Conservation (phyloP, 495 filamentous ascomycete species). For the Pseudoneurospora amorphoporcata region DNA sequence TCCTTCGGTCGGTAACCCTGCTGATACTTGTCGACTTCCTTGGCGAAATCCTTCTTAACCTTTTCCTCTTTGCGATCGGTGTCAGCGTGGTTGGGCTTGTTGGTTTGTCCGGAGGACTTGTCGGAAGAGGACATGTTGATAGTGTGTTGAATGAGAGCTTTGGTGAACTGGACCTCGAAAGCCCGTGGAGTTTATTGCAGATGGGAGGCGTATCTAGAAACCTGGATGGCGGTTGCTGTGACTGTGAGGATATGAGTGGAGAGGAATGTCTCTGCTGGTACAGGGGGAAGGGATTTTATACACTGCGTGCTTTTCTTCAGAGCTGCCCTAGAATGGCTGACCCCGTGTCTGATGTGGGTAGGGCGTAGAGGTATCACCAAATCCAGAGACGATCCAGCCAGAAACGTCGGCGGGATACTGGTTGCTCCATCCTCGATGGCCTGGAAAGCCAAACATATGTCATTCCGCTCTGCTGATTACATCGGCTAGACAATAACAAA, state of each 20-base stretch:
- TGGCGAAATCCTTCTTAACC: not conserved
- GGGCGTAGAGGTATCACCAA: not conserved
- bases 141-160: too few species aligned
- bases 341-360: not conserved
- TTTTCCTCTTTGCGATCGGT: not conserved
- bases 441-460: not conserved
- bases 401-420: not conserved
- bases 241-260: not conserved
- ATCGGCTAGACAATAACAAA: too few species aligned
- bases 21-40: not conserved
- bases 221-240: not conserved
- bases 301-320: not conserved
- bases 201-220: not conserved
- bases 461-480: not conserved
- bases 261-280: not conserved
- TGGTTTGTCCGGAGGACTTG: slow-evolving; percentile 1
- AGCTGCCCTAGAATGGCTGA: not conserved
- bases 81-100: not conserved
- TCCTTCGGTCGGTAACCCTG: too few species aligned
- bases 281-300: not conserved
- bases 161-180: too few species aligned
- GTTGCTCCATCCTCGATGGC: not conserved
- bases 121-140: not conserved
- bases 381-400: not conserved
- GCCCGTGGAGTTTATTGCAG: too few species aligned